These are phyloP conservation scores for Pleurostoma richardsiae DNA, from an alignment of 2,329 filamentous ascomycete genomes.

Conservation along the genomic window DNA sequence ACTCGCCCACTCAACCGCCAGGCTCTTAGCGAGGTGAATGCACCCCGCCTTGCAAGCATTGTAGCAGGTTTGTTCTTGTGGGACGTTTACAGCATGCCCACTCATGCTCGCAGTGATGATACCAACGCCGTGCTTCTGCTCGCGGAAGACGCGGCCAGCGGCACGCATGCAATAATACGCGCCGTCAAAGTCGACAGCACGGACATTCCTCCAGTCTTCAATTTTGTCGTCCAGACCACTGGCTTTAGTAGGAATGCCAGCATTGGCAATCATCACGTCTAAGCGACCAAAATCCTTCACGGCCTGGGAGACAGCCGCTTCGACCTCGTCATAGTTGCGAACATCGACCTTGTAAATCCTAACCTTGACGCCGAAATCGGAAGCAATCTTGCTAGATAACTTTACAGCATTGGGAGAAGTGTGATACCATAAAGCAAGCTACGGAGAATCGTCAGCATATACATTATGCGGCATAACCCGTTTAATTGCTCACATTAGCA, in stretches of 20 bases:
- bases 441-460: background rate
- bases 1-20: slow-evolving; percentile 23
- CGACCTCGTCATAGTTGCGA: slow-evolving; percentile 14
- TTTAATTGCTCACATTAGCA: background rate
- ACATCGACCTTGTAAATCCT: slow-evolving; percentile 12
- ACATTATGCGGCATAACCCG: too few species aligned
- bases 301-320: slow-evolving; percentile 20
- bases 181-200: slow-evolving; percentile 23
- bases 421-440: slow-evolving; percentile 16
- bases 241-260: slow-evolving; percentile 24
- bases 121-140: slow-evolving; percentile 25
- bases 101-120: slow-evolving; percentile 28
- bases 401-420: slow-evolving; percentile 9
- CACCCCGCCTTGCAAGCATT: slow-evolving; percentile 21
- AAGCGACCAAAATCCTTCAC: slow-evolving; percentile 23
- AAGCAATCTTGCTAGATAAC: slow-evolving; percentile 8
- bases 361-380: slow-evolving; percentile 11
- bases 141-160: slow-evolving; percentile 24
- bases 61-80: slow-evolving; percentile 17
- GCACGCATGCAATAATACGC: slow-evolving; percentile 26
- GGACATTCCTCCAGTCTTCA: slow-evolving; percentile 22
- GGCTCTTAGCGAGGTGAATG: slow-evolving; percentile 23
- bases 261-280: slow-evolving; percentile 28
- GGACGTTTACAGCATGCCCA: slow-evolving; percentile 22
- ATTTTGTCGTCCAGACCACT: slow-evolving; percentile 21